phyloP scores from a whole-genome alignment of 345 rosid genomes.

The Geranium brycei region DNA sequence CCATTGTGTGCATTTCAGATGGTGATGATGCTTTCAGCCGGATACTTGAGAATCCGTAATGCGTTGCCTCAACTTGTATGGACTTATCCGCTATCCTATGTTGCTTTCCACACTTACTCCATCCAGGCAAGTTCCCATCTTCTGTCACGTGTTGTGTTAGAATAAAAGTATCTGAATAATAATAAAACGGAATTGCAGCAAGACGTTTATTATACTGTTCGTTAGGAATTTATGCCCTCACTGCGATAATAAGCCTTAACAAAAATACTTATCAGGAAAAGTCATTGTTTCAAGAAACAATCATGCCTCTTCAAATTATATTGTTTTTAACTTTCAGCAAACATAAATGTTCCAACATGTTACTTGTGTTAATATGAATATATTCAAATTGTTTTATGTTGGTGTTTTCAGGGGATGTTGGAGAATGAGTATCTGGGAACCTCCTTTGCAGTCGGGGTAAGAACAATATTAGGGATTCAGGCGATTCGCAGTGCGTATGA shows the following conservation, averaged over 20 bases:
- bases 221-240: too few species aligned
- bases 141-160: not conserved
- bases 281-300: too few species aligned
- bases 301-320: too few species aligned
- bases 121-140: constrained; percentile 46
- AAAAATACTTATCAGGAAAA: too few species aligned
- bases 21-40: constrained; percentile 94
- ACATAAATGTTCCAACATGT: too few species aligned
- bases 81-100: constrained; percentile 82
- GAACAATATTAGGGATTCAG: constrained; percentile 75
- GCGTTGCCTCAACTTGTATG: constrained; percentile 74
- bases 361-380: not conserved
- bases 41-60: constrained; percentile 74
- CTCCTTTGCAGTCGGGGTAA: constrained; percentile 80
- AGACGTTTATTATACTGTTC: too few species aligned
- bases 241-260: too few species aligned
- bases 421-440: constrained; percentile 88
- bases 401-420: constrained; percentile 54
- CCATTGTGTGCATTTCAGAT: constrained; percentile 30
- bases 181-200: too few species aligned
- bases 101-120: constrained; percentile 81
- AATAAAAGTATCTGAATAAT: too few species aligned
- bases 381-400: not conserved
- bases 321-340: too few species aligned
- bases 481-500: constrained; percentile 60